Evolutionary conservation across 2,329 filamentous ascomycete species (phyloP).

Genomic region (Pleurostoma richardsiae): DNA sequence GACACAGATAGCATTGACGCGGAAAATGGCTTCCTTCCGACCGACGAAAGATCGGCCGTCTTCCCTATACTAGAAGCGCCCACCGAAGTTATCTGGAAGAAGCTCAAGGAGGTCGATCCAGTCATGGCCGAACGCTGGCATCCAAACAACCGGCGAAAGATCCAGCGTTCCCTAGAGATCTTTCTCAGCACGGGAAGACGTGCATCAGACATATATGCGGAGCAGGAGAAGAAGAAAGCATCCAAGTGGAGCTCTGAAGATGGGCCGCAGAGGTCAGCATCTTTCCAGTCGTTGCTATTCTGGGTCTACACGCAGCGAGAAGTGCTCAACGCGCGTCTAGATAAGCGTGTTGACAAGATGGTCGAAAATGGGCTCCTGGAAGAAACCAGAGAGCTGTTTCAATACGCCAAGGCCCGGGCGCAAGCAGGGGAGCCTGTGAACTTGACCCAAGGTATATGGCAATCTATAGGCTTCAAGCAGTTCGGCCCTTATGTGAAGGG

Average conservation of each 20-base stretch:
- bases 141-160: conserved; percentile 86
- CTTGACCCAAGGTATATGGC: conserved; percentile 82
- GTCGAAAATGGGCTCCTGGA: conserved; percentile 47
- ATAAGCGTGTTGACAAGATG: conserved; percentile 82
- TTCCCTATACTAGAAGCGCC: conserved; percentile 69
- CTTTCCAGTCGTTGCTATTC: conserved; percentile 64
- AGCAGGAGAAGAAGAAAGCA: conserved; percentile 54
- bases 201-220: conserved; percentile 81
- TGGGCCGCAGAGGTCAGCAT: conserved; percentile 9
- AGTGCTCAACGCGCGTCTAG: conserved; percentile 63
- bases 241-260: conserved; percentile 11
- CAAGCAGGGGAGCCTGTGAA: conserved; percentile 55
- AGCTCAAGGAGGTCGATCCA: conserved; percentile 77
- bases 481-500: conserved; percentile 67
- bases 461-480: conserved; percentile 94
- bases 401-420: conserved; percentile 25
- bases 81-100: conserved; percentile 66
- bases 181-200: conserved; percentile 75
- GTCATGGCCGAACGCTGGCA: conserved; percentile 90
- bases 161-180: conserved; percentile 84
- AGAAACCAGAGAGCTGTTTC: conserved; percentile 42
- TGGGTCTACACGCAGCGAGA: conserved; percentile 80
- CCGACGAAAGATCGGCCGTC: conserved; percentile 27
- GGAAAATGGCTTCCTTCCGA: background rate
- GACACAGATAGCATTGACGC: conserved; percentile 12